Evolutionary conservation across 2,329 filamentous ascomycete genomes (phyloP).

Genomic region (Ceratocystis diversiconidia): DNA sequence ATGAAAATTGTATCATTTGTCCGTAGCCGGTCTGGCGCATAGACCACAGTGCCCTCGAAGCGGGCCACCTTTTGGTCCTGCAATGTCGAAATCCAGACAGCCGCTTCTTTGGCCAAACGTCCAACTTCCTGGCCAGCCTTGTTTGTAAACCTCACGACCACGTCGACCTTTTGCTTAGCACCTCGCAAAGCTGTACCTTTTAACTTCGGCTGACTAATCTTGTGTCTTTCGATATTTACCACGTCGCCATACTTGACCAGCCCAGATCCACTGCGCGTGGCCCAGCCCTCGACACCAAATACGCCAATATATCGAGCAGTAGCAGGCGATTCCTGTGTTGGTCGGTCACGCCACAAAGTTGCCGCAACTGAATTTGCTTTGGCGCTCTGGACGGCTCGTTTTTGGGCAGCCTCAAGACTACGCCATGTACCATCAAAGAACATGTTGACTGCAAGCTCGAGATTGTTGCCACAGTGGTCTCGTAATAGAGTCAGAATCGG

Average conservation of each 20-base stretch:
- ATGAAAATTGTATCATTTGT: constrained; percentile 93
- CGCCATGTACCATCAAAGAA: constrained; percentile 54
- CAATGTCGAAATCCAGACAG: constrained; percentile 81
- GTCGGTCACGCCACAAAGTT: constrained; percentile 6
- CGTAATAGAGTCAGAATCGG: constrained; percentile 37
- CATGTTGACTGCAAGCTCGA: constrained; percentile 53
- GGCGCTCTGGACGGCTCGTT: not conserved
- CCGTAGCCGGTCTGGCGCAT: constrained; percentile 66
- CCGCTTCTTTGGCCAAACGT: constrained; percentile 70
- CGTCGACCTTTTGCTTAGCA: constrained; percentile 58
- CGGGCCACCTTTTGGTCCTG: constrained; percentile 80
- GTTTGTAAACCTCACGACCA: constrained; percentile 85
- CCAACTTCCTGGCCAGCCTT: constrained; percentile 67
- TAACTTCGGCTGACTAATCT: constrained; percentile 27
- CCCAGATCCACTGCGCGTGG: constrained; percentile 65
- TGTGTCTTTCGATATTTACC: constrained; percentile 79
- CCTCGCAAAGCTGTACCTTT: constrained; percentile 31
- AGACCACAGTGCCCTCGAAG: constrained; percentile 81
- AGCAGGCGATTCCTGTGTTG: constrained; percentile 19
- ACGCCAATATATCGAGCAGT: constrained; percentile 64
- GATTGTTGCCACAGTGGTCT: constrained; percentile 40
- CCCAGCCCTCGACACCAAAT: constrained; percentile 85
- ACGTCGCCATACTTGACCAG: constrained; percentile 66
- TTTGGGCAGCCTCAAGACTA: constrained; percentile 7
- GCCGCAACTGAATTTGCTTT: constrained; percentile 10